These are phyloP conservation scores for Diaporthe citriasiana DNA, from an alignment of 2,329 filamentous ascomycete species.

Conservation along the genomic window DNA sequence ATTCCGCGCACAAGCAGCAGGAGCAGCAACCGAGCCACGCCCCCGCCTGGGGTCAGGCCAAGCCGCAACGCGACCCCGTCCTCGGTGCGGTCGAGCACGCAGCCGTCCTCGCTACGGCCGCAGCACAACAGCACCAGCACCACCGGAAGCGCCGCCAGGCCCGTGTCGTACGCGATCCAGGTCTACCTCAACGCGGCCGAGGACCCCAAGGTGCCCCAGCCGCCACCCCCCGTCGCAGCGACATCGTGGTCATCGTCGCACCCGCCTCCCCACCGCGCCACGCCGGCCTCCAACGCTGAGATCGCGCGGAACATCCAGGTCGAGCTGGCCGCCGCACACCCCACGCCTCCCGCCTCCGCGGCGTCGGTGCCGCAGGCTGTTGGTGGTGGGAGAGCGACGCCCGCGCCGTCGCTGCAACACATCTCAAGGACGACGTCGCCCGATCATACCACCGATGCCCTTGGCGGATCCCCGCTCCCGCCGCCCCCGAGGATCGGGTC, in stretches of 20 bases:
- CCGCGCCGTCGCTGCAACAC: neutral
- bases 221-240: slow-evolving; percentile 44
- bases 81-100: slow-evolving; percentile 21
- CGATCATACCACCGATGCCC: slow-evolving; percentile 23
- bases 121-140: slow-evolving; percentile 31
- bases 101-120: slow-evolving; percentile 42
- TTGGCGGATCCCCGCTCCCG: slow-evolving; percentile 44
- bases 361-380: neutral
- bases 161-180: slow-evolving; percentile 53
- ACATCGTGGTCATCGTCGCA: neutral
- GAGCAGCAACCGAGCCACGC: slow-evolving; percentile 6
- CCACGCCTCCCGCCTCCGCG: neutral
- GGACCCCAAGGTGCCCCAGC: slow-evolving; percentile 44
- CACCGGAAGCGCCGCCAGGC: slow-evolving; percentile 41
- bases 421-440: slow-evolving; percentile 13
- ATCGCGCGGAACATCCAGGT: slow-evolving; percentile 27
- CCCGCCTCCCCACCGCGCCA: neutral
- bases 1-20: slow-evolving; percentile 52
- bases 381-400: neutral
- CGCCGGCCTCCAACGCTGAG: slow-evolving; percentile 1
- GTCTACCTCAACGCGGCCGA: slow-evolving; percentile 53
- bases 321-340: slow-evolving; percentile 22
- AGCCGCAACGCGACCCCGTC: slow-evolving; percentile 29
- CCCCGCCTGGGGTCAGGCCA: slow-evolving; percentile 25
- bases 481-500: slow-evolving; percentile 50